A percentile compares a stretch with the other conserved stretches of the same genome.
phyloP scores from a whole-genome alignment of 192 early-diverging fungal genomes.

The Backusella parvicylindrica region DNA sequence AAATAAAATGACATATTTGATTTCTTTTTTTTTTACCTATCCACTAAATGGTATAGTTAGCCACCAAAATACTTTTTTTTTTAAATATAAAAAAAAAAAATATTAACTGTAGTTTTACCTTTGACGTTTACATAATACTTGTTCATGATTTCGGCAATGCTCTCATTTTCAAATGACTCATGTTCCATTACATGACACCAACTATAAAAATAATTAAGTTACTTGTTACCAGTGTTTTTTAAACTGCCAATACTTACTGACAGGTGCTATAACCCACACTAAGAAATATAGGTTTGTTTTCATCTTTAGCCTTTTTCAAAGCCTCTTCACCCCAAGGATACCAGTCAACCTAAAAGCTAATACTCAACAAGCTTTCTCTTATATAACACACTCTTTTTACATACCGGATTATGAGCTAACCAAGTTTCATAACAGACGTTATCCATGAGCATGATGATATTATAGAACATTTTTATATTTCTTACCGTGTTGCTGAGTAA shows the following conservation, averaged over 20 bases:
- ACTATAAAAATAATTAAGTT: neutral
- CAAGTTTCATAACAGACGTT: neutral
- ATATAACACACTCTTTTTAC: neutral
- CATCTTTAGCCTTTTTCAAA: slow-evolving; percentile 45
- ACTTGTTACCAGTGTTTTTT: neutral
- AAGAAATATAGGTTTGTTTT: slow-evolving; percentile 60
- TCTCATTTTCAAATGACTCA: slow-evolving; percentile 59
- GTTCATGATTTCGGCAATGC: slow-evolving; percentile 58
- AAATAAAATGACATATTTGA: neutral
- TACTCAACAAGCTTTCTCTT: neutral
- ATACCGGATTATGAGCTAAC: slow-evolving; percentile 48
- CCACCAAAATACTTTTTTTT: neutral
- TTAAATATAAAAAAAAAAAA: neutral
- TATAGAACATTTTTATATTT: neutral
- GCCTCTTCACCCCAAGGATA: slow-evolving; percentile 66
- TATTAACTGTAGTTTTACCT: slow-evolving; percentile 26
- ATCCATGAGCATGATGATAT: neutral
- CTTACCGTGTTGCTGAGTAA: slow-evolving; percentile 39
- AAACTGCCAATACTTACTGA: slow-evolving; percentile 38
- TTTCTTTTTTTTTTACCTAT: slow-evolving; percentile 7
- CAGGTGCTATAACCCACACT: slow-evolving; percentile 68
- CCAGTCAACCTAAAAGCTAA: slow-evolving; percentile 49
- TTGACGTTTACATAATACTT: slow-evolving; percentile 57
- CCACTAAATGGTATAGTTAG: slow-evolving; percentile 20
- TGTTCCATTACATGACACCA: slow-evolving; percentile 70